Conservation (phyloP, 1,284 basidiomycete genomes). For the Sporisorium reilianum region DNA sequence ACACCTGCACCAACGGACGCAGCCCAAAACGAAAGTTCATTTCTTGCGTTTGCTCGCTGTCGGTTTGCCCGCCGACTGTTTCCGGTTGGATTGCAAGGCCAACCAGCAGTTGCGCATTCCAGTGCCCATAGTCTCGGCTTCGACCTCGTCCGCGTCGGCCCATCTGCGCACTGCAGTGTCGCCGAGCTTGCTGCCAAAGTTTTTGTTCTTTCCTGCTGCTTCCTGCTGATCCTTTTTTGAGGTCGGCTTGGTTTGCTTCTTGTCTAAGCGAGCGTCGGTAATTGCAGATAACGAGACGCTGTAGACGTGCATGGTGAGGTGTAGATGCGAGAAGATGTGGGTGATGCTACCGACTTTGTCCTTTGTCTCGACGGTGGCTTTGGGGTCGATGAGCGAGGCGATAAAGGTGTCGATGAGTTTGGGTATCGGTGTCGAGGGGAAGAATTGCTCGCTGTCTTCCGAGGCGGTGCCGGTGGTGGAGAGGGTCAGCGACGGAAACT, state of each 20-base stretch:
- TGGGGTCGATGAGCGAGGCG: conserved; percentile 13
- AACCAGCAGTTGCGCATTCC: conserved; percentile 58
- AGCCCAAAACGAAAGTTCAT: neutral
- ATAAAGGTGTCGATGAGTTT: conserved; percentile 21
- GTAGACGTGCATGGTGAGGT: conserved; percentile 85
- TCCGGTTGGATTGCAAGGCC: conserved; percentile 8
- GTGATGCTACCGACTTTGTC: conserved; percentile 71
- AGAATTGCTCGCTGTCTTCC: neutral
- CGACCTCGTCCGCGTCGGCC: conserved; percentile 37
- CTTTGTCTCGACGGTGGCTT: neutral
- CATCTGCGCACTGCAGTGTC: conserved; percentile 30
- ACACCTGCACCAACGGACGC: neutral
- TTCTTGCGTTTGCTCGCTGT: neutral
- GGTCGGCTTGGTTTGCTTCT: neutral
- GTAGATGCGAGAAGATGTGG: conserved; percentile 91
- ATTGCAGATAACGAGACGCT: neutral
- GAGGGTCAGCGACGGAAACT: conserved; percentile 60
- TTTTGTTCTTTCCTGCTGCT: conserved; percentile 28
- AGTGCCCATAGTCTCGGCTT: conserved; percentile 56
- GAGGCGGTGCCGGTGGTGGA: conserved; percentile 29
- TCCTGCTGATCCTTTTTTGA: conserved; percentile 4
- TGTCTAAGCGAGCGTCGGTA: neutral
- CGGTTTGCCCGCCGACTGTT: conserved; percentile 4
- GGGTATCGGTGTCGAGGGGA: conserved; percentile 9
- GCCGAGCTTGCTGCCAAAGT: conserved; percentile 32